phyloP scores from a whole-genome alignment of 1,284 basidiomycete genomes.

The Uromyces viciae-fabae region DNA sequence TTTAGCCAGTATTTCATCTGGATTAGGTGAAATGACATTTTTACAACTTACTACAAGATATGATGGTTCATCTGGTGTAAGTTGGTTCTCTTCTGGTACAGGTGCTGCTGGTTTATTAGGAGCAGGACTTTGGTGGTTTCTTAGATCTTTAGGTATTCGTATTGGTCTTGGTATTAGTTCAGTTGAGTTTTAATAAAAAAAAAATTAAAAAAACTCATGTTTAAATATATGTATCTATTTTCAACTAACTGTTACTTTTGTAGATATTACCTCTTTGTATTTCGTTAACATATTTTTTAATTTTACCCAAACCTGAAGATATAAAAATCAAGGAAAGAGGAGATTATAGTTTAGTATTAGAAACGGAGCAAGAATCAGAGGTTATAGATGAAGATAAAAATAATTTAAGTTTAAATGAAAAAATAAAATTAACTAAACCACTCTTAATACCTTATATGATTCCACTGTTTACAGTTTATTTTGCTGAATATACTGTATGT shows the following conservation, averaged over 20 bases:
- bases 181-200: slow-evolving; percentile 43
- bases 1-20: slow-evolving; percentile 83
- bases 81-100: slow-evolving; percentile 66
- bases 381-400: no score
- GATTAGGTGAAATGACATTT: slow-evolving; percentile 89
- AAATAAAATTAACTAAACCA: slow-evolving; percentile 50
- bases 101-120: slow-evolving; percentile 90
- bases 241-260: not conserved
- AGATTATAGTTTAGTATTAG: slow-evolving; percentile 25
- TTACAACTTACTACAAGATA: slow-evolving; percentile 80
- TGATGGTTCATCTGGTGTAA: slow-evolving; percentile 50
- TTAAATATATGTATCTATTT: no score
- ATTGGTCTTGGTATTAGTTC: slow-evolving; percentile 70
- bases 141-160: slow-evolving; percentile 78
- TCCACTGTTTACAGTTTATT: slow-evolving; percentile 56
- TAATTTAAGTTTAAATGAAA: slow-evolving; percentile 47
- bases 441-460: slow-evolving; percentile 51
- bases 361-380: slow-evolving; percentile 8
- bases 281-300: slow-evolving; percentile 68
- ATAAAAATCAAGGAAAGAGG: not conserved
- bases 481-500: slow-evolving; percentile 82
- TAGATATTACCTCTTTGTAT: slow-evolving; percentile 74
- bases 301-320: slow-evolving; percentile 62
- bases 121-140: slow-evolving; percentile 89
- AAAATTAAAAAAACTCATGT: no score